Evolutionary conservation across 148 eudicot genomes (phyloP).

Genomic region (Pouteria glomerata): DNA sequence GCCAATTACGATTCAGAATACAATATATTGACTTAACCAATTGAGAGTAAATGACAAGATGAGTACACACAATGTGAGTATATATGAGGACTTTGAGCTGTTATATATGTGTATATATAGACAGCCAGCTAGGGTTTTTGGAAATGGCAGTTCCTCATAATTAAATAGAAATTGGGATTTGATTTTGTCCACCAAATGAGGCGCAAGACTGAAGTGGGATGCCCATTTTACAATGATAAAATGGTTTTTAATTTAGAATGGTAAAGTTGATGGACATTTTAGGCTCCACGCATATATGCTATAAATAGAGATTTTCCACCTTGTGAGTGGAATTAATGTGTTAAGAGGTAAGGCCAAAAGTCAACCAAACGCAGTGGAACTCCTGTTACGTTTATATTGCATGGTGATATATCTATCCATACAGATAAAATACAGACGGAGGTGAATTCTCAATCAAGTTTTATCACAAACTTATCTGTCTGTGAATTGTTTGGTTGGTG

Average conservation of each 20-base stretch:
- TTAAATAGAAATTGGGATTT: not conserved
- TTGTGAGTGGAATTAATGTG: constrained; percentile 7
- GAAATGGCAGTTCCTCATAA: not conserved
- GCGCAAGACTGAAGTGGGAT: constrained; percentile 23
- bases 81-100: not conserved
- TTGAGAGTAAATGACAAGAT: not conserved
- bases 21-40: not conserved
- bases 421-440: not conserved
- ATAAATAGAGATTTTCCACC: constrained; percentile 10
- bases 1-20: no score
- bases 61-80: not conserved
- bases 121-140: constrained; percentile 9
- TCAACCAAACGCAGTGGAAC: constrained; percentile 3
- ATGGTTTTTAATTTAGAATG: not conserved
- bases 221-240: not conserved
- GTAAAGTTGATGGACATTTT: not conserved
- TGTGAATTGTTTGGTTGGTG: not conserved
- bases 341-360: not conserved
- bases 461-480: not conserved
- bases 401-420: no score
- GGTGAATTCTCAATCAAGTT: not conserved
- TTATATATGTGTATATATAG: no score
- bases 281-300: not conserved
- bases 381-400: not conserved
- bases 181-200: constrained; percentile 22